Evolutionary conservation across 1,284 basidiomycete genomes (phyloP).

Genomic region (Tilletia indica): DNA sequence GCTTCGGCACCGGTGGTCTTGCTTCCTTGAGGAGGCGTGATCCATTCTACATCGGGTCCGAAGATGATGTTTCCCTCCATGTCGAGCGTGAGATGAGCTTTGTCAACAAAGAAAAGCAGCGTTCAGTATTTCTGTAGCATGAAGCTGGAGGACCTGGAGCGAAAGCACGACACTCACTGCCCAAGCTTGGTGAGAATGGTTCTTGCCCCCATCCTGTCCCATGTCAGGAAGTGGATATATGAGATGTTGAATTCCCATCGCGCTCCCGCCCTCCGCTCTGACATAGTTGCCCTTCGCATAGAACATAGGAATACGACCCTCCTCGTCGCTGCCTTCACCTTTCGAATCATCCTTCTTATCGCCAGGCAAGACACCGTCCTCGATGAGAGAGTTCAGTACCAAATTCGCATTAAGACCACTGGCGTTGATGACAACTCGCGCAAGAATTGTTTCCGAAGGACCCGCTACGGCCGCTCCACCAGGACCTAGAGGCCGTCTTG

Average conservation of each 20-base stretch:
- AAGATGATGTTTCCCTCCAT: slow-evolving; percentile 83
- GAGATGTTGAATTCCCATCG: slow-evolving; percentile 41
- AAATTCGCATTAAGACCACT: slow-evolving; percentile 69
- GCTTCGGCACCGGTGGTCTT: slow-evolving; percentile 21
- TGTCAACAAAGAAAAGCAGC: not conserved
- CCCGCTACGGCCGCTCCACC: slow-evolving; percentile 34
- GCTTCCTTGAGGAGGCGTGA: slow-evolving; percentile 50
- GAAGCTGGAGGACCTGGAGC: no score
- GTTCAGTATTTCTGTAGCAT: no score
- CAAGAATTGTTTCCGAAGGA: slow-evolving; percentile 71
- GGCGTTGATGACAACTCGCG: slow-evolving; percentile 80
- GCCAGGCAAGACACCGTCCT: slow-evolving; percentile 20
- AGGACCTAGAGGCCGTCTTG: not conserved
- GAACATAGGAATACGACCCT: slow-evolving; percentile 34
- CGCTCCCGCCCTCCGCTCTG: slow-evolving; percentile 29
- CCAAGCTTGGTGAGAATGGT: slow-evolving; percentile 48
- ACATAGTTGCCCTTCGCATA: slow-evolving; percentile 54
- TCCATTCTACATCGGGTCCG: slow-evolving; percentile 92
- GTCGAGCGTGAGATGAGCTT: slow-evolving; percentile 63
- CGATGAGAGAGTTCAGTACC: slow-evolving; percentile 44
- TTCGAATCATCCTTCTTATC: slow-evolving; percentile 17
- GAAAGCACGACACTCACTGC: slow-evolving; percentile 28
- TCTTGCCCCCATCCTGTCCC: slow-evolving; percentile 25
- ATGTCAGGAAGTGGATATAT: slow-evolving; percentile 51
- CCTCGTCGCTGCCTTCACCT: slow-evolving; percentile 18